Conservation (phyloP, 305 asterid species). For the Solanum hybrid region DNA sequence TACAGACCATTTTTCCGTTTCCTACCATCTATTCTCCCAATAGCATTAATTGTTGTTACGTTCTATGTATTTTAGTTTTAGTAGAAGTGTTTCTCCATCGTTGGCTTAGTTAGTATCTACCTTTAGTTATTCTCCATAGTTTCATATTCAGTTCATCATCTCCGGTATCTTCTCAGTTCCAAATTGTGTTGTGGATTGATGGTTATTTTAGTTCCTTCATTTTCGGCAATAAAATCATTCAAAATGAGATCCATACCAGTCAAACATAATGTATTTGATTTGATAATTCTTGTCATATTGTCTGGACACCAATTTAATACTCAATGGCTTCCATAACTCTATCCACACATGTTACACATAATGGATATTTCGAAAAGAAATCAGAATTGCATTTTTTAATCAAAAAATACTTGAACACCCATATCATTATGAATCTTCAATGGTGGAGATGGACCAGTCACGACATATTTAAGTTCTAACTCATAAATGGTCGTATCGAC, state of each 20-base stretch:
- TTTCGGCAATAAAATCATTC: too few relatives aligned
- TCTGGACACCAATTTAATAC: not conserved
- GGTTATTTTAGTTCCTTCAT: too few relatives aligned
- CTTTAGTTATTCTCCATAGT: too few relatives aligned
- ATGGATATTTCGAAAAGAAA: not conserved
- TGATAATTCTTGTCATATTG: not conserved
- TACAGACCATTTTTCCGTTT: too few relatives aligned
- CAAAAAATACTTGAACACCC: not conserved
- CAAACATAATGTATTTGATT: not conserved
- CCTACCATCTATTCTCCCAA: not conserved
- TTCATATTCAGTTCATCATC: too few relatives aligned
- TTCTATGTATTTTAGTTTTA: not conserved
- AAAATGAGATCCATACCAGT: too few relatives aligned
- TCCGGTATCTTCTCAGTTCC: too few relatives aligned
- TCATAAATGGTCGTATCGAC: not conserved
- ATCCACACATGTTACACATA: not conserved
- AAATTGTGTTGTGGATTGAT: accelerated
- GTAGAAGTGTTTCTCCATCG: not conserved
- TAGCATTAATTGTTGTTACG: not conserved
- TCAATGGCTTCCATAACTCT: not conserved
- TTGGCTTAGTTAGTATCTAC: too few relatives aligned
- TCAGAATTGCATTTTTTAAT: too few relatives aligned
- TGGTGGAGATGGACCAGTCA: not conserved
- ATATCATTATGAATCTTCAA: not conserved
- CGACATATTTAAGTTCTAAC: not conserved